Conservation (phyloP, 441 rosid genomes). For the Kokia cookei region DNA sequence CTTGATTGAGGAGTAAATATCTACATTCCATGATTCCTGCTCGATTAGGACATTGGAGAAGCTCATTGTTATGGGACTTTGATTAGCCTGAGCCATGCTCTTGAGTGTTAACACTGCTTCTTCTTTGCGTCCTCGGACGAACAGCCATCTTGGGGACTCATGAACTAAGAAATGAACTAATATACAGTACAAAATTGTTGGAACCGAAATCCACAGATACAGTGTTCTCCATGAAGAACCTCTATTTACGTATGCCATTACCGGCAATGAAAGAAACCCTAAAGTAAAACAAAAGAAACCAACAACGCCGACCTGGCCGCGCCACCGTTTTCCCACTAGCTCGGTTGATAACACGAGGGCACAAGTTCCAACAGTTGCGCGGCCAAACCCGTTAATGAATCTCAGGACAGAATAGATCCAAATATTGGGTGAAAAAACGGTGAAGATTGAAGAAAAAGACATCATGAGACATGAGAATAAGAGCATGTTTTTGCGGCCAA, state of each 20-base stretch:
- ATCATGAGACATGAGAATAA: slow-evolving; percentile 43
- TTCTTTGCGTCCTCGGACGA: slow-evolving; percentile 46
- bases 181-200: slow-evolving; percentile 41
- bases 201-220: slow-evolving; percentile 56
- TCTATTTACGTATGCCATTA: slow-evolving; percentile 44
- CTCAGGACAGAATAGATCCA: slow-evolving; percentile 59
- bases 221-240: slow-evolving; percentile 59
- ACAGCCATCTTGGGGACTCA: slow-evolving; percentile 82
- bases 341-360: slow-evolving; percentile 67
- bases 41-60: slow-evolving; percentile 24
- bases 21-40: slow-evolving; percentile 26
- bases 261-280: slow-evolving; percentile 57
- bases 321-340: slow-evolving; percentile 54
- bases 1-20: slow-evolving; percentile 38
- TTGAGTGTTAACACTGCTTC: slow-evolving; percentile 30
- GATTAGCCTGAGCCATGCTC: slow-evolving; percentile 19
- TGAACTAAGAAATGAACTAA: slow-evolving; percentile 34
- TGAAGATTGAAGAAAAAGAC: slow-evolving; percentile 44
- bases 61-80: slow-evolving; percentile 10
- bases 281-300: slow-evolving; percentile 53
- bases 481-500: slow-evolving; percentile 73
- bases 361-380: slow-evolving; percentile 60
- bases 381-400: slow-evolving; percentile 57
- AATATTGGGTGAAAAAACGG: slow-evolving; percentile 46
- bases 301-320: slow-evolving; percentile 51